A percentile compares a stretch with the other conserved stretches of the same genome.
Evolutionary conservation across 352 stramenopile genomes (phyloP).

Genomic region (Blastocystis sp.): DNA sequence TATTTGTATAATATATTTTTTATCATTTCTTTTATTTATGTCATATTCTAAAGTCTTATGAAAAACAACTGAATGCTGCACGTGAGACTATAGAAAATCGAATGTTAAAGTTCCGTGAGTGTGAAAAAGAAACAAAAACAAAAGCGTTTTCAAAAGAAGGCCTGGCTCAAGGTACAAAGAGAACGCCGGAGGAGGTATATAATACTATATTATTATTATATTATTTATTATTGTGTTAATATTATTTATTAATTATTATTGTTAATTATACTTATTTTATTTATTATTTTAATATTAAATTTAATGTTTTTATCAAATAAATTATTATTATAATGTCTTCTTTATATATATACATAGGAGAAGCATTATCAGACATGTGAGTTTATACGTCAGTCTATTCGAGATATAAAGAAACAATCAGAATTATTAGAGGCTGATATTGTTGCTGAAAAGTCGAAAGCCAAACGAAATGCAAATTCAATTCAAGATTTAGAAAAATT

Average conservation of each 20-base stretch:
- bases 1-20: too few relatives aligned
- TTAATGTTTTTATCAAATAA: too few relatives aligned
- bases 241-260: too few relatives aligned
- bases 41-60: constrained; percentile 20
- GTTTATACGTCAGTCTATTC: neutral
- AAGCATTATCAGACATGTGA: constrained; percentile 20
- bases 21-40: too few relatives aligned
- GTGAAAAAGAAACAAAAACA: constrained; percentile 20
- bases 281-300: too few relatives aligned
- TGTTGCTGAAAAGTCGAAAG: constrained; percentile 9
- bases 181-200: constrained; percentile 21
- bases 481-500: constrained; percentile 5
- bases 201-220: neutral
- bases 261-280: too few relatives aligned
- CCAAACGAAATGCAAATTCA: constrained; percentile 25
- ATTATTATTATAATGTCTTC: too few relatives aligned
- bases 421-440: constrained; percentile 18
- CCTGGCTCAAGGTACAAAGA: constrained; percentile 9
- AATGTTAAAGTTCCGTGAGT: constrained; percentile 31
- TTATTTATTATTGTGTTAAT: too few relatives aligned
- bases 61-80: neutral
- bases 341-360: too few relatives aligned
- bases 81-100: constrained; percentile 12
- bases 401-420: constrained; percentile 1
- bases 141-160: constrained; percentile 29